Conservation (phyloP, 768 basidiomycete genomes). For the Polyporus arcularius region DNA sequence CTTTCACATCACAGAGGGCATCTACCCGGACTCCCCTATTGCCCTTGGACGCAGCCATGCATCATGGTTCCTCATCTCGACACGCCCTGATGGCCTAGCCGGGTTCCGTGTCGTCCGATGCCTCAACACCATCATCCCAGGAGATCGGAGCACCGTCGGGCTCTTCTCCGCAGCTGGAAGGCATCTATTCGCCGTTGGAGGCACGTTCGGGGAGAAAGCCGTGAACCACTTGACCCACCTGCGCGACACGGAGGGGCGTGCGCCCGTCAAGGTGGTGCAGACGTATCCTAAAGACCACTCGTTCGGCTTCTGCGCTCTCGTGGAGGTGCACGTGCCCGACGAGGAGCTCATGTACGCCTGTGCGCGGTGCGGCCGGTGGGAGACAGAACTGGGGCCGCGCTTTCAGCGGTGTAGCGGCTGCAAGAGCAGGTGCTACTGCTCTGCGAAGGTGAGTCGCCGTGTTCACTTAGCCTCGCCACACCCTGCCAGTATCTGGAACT, state of each 20-base stretch:
- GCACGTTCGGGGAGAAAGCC: neutral
- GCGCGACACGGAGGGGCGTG: neutral
- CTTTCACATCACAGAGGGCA: neutral
- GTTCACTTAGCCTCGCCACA: no score
- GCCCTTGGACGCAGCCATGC: constrained; percentile 7
- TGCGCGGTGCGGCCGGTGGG: constrained; percentile 13
- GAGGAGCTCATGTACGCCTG: constrained; percentile 3
- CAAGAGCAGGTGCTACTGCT: constrained; percentile 10
- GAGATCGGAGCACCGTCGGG: neutral
- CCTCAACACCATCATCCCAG: constrained; percentile 2
- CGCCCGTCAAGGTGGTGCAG: neutral
- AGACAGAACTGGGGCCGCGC: neutral
- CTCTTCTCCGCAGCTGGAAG: neutral
- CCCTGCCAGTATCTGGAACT: no score
- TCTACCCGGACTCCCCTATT: neutral
- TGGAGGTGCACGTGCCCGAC: constrained; percentile 5
- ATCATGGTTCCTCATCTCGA: constrained; percentile 3
- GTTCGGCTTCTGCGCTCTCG: neutral
- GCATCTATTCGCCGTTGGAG: neutral
- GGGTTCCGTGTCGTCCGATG: neutral
- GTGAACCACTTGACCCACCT: neutral
- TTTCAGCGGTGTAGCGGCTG: constrained; percentile 8
- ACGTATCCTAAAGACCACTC: neutral
- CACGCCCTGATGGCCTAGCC: neutral
- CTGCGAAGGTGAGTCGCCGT: neutral